Base-by-base conservation (phyloP, 1,139 yeast species). In the Zygotorulaspora mrakii region DNA sequence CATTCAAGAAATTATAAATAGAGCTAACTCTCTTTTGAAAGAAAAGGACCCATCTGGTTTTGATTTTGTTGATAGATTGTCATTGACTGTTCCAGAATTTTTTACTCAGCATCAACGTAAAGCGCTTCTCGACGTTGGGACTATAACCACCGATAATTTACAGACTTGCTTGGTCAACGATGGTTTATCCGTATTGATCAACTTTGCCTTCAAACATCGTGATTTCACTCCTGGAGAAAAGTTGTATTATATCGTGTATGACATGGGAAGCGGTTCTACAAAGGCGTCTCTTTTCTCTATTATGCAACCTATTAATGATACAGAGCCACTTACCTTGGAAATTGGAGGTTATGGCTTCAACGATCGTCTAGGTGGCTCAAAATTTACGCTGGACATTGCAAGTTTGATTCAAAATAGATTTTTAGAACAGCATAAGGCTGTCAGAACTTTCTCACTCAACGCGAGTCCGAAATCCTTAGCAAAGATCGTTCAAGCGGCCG, bases 201-300 rank as follows among this genome's bases (percentile, higher is more conserved):
- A 88, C 58, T 88, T 78, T 59, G 76, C 74, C 1, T 52, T 66
- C n/a, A 67, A 62, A 32, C 50, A 49, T 16, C 42, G 54, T 17
- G 51, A 55, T 31, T 58, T 65, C 39, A 70, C 70, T 12, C 64
- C 71, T 24, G 71, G 69, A 3, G 62, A 61, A 10, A 67, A 70
- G 37, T 78, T 80, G 52, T 76, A 81, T 55, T 86, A 84, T 55
- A 61, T 88, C 39, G 74, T 94, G 22, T 87, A 81, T 61, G 98
- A 91, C 61, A 76, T 84, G 74, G 99, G 99, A 37, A 94, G 96
- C 2, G 95, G 95, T 1, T 80, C 94, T 0, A 84, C 95, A 0
- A 77, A 81, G 42, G 95, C 96, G 2, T 83, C 97, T 0, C 66
- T 91, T 22, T 79, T 89, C 40, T 79, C 91, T 1, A 69, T 80